phyloP scores from a whole-genome alignment of 2,329 filamentous ascomycete genomes.

The Coleophoma eucalyptorum region DNA sequence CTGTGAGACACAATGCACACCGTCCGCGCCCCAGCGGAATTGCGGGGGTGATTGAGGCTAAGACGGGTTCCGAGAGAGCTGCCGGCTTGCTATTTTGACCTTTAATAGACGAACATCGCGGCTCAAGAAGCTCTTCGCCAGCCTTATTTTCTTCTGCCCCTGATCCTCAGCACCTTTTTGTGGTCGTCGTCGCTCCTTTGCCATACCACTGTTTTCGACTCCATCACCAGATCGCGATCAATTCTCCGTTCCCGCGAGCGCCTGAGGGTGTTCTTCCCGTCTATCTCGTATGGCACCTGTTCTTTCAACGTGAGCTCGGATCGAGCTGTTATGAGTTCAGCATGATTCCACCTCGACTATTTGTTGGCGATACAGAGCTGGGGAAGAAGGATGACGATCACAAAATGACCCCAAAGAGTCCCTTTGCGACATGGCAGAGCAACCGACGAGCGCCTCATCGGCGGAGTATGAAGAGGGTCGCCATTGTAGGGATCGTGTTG shows the following conservation, averaged over 20 bases:
- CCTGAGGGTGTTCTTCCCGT: conserved; percentile 1
- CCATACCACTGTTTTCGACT: background rate
- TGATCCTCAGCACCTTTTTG: background rate
- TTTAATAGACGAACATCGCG: no score
- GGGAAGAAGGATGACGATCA: conserved; percentile 64
- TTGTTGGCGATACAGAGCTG: conserved; percentile 55
- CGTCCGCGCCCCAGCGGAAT: no score
- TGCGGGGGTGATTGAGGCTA: no score
- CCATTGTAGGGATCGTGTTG: conserved; percentile 41
- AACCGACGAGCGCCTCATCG: conserved; percentile 40
- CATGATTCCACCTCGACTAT: conserved; percentile 37
- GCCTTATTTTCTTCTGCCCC: background rate
- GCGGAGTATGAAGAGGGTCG: conserved; percentile 49
- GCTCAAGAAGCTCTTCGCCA: no score
- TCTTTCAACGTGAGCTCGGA: conserved; percentile 13
- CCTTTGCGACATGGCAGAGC: conserved; percentile 25
- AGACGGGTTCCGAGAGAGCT: no score
- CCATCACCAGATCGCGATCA: background rate
- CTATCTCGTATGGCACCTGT: conserved; percentile 16
- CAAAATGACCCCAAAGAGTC: conserved; percentile 29
- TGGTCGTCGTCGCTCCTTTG: background rate
- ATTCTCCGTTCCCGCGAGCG: conserved; percentile 1
- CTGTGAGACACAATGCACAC: no score
- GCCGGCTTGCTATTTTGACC: no score
- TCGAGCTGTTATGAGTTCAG: conserved; percentile 16